Base-by-base conservation (phyloP, 345 rosid species). In the Turritis glabra region DNA sequence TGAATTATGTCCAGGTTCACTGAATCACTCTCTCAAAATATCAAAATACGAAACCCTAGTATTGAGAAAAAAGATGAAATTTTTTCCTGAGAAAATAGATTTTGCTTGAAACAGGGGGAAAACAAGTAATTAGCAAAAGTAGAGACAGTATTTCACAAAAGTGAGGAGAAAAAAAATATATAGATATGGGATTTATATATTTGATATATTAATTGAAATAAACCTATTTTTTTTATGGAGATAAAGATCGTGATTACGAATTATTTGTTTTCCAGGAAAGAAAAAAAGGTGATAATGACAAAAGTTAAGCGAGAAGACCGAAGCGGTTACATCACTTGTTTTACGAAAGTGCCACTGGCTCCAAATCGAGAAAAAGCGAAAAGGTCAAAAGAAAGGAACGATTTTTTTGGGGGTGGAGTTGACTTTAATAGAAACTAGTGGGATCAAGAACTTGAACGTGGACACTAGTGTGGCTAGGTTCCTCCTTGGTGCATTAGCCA, bases 1-100 rank as follows among this genome's bases (percentile, higher is more conserved):
- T 1, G 9, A 62, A 53, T 25, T 3, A 8, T 44, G 75, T 76
- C 75, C 54, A 69, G 65, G 65, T 76, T 76, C 75, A 55, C 70
- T 69, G 46, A 76, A 40, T n/a, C 19, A 2, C 1, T 51, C 12
- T 57, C 33, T 50, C 33, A 17, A 22, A 55, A 52, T 62, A 29
- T 53, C 15, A 41, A 25, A 30, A 54, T 13, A 8, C 2, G 22
- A 15, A 74, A 35, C 46, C 53, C 54, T 43, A 21, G 0, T 40
- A 29, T 67, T 37, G 3, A 40, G 10, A 32, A 9, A 59, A 43
- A 5, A 5, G n/a, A 21, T 41, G 0, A 10, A 18, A 4, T 25
- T 56, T 14, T 25, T 56, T 14, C 23, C 4, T 2, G 9, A 19
- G 30, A 44, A 74, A 66, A 6, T 0, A 46, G 8, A 55, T n/a